Base-by-base conservation (phyloP, 257 asterid species). In the Solanum chmielewskii region DNA sequence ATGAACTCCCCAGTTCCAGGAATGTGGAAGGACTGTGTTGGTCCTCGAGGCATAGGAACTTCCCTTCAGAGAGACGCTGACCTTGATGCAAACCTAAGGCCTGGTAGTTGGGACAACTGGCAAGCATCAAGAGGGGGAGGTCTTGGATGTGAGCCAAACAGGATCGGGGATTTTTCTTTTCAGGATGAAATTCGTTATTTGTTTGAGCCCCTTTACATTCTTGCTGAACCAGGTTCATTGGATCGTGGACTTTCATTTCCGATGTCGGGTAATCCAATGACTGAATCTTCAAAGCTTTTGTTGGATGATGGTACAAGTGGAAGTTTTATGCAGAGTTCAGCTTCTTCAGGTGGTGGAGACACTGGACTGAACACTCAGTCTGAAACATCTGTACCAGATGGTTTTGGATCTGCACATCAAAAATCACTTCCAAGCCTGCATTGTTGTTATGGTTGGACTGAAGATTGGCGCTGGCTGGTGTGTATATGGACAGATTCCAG, bases 361-460 rank as follows among this genome's bases (percentile, higher is more conserved):
- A 89, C 92, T 86, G 98, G 98, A 84, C 93, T 93, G 45, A 88
- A 73, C 91, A 87, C 97, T 83, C 98, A 93, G 89, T 86, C 89
- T 71, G 98, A 93, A 76, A 89, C 97, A 85, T 56, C 92, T 83
- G 96, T 92, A 88, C 89, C 95, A 27, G 99, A 96, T 92, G 92
- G 95, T 80, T 91, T 92, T 89, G 94, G 94, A 49, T 88, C 97
- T 87, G 93, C 95, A 85, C 92, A 92, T 90, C 98, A 91, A 80
- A 96, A 93, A 93, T 81, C 94, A 85, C 92, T 93, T 82, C 98
- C 99, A 33, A 94, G 97, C 89, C 91, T 97, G 89, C 99, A 97
- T 90, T 97, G 99, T 90, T 96, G 99, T 92, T 97, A 97, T 91
- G 99, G 98, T 70, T 97, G 99, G 99, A 96, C 99, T 78, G 99